Evolutionary conservation across 148 eudicot species (phyloP), one percentile per base, ranked within the genome.

Genomic region (Nepenthes mirabilis): DNA sequence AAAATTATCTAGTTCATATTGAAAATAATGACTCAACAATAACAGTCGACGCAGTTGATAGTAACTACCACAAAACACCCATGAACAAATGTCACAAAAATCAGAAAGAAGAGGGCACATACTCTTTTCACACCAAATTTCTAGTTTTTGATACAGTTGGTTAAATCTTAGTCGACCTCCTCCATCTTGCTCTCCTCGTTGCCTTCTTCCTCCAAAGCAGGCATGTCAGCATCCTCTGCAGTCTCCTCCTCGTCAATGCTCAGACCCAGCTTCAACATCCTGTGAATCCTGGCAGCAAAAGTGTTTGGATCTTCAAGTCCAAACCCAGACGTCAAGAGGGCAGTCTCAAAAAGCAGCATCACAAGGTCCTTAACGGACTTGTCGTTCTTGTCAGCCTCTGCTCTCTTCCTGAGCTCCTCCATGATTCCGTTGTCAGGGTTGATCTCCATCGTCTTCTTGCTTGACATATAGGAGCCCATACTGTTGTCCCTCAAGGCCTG

Each of bases 151-250:
- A 23, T 23, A 23, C 23, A 23, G 23, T 23, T 23, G 23, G 23
- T 23, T 23, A 23, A 23, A 40, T 6, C 36, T 55, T 68, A 88
- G 60, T 90, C 97, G 6, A 90, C 97, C 52, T 90, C 95, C 66
- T 90, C 97, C 97, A 90, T 86, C 72, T 86, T 90, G 84, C 97
- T 90, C 80, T 90, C 97, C 71, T 86, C 97, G n/a, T 63, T 76
- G 1, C 57, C 88, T 1, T 68, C 97, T 35, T 90, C 97, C 72
- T 83, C 90, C 72, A 84, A 23, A 6, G 84, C 78, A 33, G 91
- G 88, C 86, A 86, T 84, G 0, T 86, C 91, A 0, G 50, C 82
- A 36, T 81, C 93, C 3, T 78, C 95, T 2, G 40, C 86, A 2
- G 43, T 76, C 33, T 82, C 88, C 0, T 75, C 95, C 43, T 90